Conservation (phyloP, 2,329 filamentous ascomycete species). For the Apiospora aurea region DNA sequence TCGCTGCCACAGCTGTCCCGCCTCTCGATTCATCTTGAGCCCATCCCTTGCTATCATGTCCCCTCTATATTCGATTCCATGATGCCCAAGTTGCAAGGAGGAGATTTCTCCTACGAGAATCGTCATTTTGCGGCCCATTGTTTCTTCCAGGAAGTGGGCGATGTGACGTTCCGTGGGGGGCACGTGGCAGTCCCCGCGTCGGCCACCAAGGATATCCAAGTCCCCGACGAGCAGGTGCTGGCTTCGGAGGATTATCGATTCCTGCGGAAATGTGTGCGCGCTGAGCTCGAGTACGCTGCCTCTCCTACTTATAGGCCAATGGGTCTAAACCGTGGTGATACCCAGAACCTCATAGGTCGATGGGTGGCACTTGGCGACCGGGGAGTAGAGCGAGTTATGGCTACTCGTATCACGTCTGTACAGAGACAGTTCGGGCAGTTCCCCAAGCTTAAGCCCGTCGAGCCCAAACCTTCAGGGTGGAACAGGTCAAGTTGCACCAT, state of each 20-base stretch:
- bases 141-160: not conserved
- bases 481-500: too few species aligned
- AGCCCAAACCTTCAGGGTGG: too few species aligned
- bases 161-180: accelerated
- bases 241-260: not conserved
- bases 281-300: not conserved
- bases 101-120: not conserved
- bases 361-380: not conserved
- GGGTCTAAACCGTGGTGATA: not conserved
- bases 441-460: too few species aligned
- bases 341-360: not conserved
- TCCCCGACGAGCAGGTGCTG: not conserved
- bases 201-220: not conserved
- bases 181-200: not conserved
- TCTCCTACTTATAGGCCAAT: not conserved
- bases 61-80: not conserved
- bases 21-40: not conserved
- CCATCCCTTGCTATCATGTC: not conserved
- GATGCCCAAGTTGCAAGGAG: not conserved
- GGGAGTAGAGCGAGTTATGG: not conserved
- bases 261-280: not conserved
- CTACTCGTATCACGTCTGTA: not conserved
- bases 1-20: not conserved
- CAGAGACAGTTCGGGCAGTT: not conserved
- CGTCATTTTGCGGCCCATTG: not conserved